phyloP scores from a whole-genome alignment of 768 basidiomycete species.

The Mycena amicta region DNA sequence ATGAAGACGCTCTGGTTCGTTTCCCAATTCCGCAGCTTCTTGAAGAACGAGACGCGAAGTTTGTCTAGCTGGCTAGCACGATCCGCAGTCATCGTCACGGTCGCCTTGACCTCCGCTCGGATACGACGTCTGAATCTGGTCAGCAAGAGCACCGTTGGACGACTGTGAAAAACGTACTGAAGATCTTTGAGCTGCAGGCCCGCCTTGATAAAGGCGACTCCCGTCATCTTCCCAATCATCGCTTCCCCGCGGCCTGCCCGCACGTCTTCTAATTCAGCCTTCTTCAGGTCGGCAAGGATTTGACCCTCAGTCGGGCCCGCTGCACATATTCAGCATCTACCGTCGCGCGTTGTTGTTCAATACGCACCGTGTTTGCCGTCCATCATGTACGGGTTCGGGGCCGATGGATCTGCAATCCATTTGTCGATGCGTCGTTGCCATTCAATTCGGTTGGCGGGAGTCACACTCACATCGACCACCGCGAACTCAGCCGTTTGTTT shows the following conservation, averaged over 20 bases:
- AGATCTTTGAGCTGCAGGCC: conserved; percentile 8
- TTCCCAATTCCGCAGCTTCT: conserved; percentile 5
- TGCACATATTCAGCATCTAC: neutral
- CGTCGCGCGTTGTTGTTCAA: neutral
- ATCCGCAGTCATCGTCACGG: neutral
- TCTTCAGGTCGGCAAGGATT: neutral
- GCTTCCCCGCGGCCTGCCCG: neutral
- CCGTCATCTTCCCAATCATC: neutral
- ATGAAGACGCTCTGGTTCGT: neutral
- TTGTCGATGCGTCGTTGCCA: neutral
- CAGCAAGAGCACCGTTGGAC: too few relatives aligned
- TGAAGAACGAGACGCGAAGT: conserved; percentile 1
- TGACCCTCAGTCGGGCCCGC: conserved; percentile 1
- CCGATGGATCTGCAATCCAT: neutral
- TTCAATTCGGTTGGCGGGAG: neutral
- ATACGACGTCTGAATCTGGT: neutral
- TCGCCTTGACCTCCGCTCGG: neutral
- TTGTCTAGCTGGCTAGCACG: neutral
- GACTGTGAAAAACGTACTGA: conserved; percentile 4
- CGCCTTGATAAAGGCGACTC: conserved; percentile 3
- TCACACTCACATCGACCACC: conserved; percentile 1
- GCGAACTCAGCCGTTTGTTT: conserved; percentile 2
- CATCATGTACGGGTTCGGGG: conserved; percentile 2
- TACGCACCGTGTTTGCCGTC: neutral
- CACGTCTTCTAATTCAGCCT: neutral